Evolutionary conservation across 805 yeast species (phyloP), one percentile per base, ranked within the genome.

Genomic region (Deakozyma indianensis): DNA sequence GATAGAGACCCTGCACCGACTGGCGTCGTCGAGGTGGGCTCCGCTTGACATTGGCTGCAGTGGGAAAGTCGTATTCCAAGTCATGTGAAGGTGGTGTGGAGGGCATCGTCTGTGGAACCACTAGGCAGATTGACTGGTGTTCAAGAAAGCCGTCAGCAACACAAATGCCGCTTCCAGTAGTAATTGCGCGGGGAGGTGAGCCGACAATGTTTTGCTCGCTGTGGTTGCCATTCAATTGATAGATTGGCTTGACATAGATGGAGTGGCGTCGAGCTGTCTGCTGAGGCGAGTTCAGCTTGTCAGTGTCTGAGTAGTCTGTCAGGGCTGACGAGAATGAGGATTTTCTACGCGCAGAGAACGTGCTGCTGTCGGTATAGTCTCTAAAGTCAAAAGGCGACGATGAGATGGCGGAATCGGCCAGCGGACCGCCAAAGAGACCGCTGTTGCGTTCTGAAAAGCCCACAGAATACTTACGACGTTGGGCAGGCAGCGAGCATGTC

Each of bases 371-470:
- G 18, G 11, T 9, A 20, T 32, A 32, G 5, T 32, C 38, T 20
- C 38, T 32, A n/a, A 32, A 32, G 16, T 32, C 38, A 32, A 32
- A 32, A 9, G 28, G 28, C 38, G 38, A 32, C 7, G 38, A 32
- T 7, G 38, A 7, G 18, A n/a, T 7, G 18, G 18, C 18, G 9
- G 11, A n/a, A 9, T 32, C 38, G 38, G 38, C 38, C 4, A 32
- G 38, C 7, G 38, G 38, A 9, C 38, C 38, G 38, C 38, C 38
- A 32, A 32, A 32, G 20, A 32, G 38, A 9, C 38, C 18, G 38
- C 38, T 32, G 18, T 7, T 32, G 11, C 38, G 38, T 7, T 32
- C 38, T n/a, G 38, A 7, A 4, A 32, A 9, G 18, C 38, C 38
- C 5, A 32, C 38, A 14, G 38, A 32, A 20, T 32, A 32, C 16